phyloP scores from a whole-genome alignment of 208 protist species.

The Zelonia costaricensis region DNA sequence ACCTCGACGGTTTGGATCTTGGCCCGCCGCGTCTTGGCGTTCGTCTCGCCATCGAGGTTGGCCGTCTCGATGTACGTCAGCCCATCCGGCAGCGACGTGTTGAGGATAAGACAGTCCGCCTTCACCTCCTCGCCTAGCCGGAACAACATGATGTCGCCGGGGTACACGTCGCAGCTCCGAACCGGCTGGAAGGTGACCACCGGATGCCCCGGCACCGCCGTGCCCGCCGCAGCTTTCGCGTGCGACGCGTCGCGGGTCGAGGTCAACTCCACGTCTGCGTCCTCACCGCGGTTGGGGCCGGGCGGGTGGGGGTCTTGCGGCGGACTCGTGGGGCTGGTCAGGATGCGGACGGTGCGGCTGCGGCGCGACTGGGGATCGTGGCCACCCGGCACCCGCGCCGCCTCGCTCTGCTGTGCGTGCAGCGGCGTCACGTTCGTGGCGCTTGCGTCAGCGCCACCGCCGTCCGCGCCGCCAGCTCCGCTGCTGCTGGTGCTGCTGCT shows the following conservation, averaged over 20 bases:
- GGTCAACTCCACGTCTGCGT: too few relatives aligned
- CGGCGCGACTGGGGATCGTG: too few relatives aligned
- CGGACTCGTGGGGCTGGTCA: too few relatives aligned
- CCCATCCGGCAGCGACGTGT: slow-evolving; percentile 71
- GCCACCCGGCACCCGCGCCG: too few relatives aligned
- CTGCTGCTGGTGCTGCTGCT: not conserved
- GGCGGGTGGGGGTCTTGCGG: too few relatives aligned
- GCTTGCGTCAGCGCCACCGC: too few relatives aligned
- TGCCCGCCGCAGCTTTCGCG: too few relatives aligned
- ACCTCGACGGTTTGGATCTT: slow-evolving; percentile 59
- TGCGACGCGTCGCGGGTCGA: not conserved
- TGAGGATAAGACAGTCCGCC: slow-evolving; percentile 86
- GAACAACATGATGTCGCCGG: slow-evolving; percentile 82
- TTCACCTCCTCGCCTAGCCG: slow-evolving; percentile 65
- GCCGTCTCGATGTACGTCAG: slow-evolving; percentile 90
- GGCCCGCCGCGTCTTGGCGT: slow-evolving; percentile 81
- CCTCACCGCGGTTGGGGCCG: too few relatives aligned
- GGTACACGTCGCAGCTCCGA: slow-evolving; percentile 64
- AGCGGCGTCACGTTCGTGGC: too few relatives aligned
- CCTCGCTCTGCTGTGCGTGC: too few relatives aligned
- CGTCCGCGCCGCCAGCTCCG: too few relatives aligned
- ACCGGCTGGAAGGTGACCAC: slow-evolving; percentile 39
- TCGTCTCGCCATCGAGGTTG: slow-evolving; percentile 93
- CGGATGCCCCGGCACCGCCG: not conserved
- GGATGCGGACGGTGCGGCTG: too few relatives aligned